These are phyloP conservation scores for Epichloe elymi DNA, from an alignment of 2,329 filamentous ascomycete genomes.

Conservation along the genomic window DNA sequence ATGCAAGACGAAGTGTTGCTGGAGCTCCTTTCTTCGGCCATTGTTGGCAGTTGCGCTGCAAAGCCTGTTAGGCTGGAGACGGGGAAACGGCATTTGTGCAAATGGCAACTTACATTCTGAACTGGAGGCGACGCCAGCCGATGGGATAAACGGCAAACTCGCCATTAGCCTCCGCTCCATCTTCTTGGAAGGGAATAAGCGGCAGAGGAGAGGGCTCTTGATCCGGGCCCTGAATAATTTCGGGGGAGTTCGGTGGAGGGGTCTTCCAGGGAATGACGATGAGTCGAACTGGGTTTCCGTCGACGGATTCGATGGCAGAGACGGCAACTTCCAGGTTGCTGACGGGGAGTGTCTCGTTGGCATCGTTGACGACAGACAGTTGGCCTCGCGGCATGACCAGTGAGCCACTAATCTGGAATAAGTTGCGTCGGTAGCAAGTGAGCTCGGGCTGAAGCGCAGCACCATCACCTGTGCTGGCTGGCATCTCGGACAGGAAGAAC, in stretches of 20 bases:
- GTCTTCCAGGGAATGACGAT: conserved; percentile 99
- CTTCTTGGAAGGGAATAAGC: conserved; percentile 53
- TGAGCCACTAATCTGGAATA: conserved; percentile 91
- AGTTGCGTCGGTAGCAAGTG: conserved; percentile 88
- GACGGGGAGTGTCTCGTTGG: conserved; percentile 73
- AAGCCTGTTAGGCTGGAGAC: not conserved
- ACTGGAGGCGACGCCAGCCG: conserved; percentile 86
- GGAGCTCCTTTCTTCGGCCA: conserved; percentile 81
- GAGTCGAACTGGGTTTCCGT: conserved; percentile 80
- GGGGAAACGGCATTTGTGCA: conserved; percentile 14
- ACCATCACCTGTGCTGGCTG: conserved; percentile 46
- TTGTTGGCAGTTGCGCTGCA: conserved; percentile 85
- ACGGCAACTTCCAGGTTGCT: conserved; percentile 74
- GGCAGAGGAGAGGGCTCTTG: conserved; percentile 79
- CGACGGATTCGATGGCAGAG: conserved; percentile 87
- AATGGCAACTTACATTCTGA: conserved; percentile 56
- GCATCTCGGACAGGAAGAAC: conserved; percentile 78
- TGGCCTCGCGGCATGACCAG: conserved; percentile 68
- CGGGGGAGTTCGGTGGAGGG: conserved; percentile 64
- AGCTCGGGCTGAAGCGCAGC: conserved; percentile 59
- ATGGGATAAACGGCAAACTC: conserved; percentile 87
- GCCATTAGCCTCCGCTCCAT: conserved; percentile 47
- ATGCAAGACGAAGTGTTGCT: conserved; percentile 88
- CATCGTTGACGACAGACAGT: conserved; percentile 69
- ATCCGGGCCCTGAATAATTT: conserved; percentile 51